Percentiles rank a stretch among this genome's conserved stretches.
Evolutionary conservation across 257 asterid genomes (phyloP).

Genomic region (Cordia subcordata): DNA sequence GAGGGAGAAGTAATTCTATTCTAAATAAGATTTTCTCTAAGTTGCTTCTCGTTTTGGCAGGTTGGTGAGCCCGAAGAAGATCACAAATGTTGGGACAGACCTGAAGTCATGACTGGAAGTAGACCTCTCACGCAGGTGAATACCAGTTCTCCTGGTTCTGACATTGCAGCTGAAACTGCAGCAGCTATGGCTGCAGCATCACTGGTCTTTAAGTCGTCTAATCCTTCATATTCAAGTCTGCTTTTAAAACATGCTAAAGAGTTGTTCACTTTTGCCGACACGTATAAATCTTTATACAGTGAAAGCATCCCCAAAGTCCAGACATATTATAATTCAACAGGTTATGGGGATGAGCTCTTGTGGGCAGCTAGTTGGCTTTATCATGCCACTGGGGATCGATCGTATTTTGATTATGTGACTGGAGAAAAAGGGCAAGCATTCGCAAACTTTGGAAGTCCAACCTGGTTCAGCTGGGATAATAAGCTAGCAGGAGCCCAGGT

Average conservation of each 20-base stretch:
- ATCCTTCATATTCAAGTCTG: conserved; percentile 44
- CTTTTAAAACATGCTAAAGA: conserved; percentile 73
- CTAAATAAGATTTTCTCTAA: background rate
- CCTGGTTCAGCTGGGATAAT: conserved; percentile 98
- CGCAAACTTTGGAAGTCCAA: conserved; percentile 66
- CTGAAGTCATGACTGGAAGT: conserved; percentile 55
- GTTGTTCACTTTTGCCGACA: conserved; percentile 66
- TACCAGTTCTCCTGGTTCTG: conserved; percentile 61
- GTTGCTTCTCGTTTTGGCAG: conserved; percentile 26
- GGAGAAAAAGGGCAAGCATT: conserved; percentile 52
- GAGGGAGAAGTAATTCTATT: too few relatives aligned
- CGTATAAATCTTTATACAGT: conserved; percentile 54
- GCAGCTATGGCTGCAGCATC: conserved; percentile 91
- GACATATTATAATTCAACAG: conserved; percentile 73
- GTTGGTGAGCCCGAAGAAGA: conserved; percentile 67
- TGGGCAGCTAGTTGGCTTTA: conserved; percentile 98
- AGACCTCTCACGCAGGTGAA: conserved; percentile 72
- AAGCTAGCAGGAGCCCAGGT: conserved; percentile 88
- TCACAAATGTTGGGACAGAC: conserved; percentile 80
- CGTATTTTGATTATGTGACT: conserved; percentile 53
- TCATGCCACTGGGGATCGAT: conserved; percentile 66
- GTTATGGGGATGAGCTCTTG: conserved; percentile 88
- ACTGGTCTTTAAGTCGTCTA: conserved; percentile 51
- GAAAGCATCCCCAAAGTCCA: conserved; percentile 59
- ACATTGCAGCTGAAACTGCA: conserved; percentile 84